phyloP scores from a whole-genome alignment of 2,329 filamentous ascomycete species.

The Ceratocystis eucalypticola region DNA sequence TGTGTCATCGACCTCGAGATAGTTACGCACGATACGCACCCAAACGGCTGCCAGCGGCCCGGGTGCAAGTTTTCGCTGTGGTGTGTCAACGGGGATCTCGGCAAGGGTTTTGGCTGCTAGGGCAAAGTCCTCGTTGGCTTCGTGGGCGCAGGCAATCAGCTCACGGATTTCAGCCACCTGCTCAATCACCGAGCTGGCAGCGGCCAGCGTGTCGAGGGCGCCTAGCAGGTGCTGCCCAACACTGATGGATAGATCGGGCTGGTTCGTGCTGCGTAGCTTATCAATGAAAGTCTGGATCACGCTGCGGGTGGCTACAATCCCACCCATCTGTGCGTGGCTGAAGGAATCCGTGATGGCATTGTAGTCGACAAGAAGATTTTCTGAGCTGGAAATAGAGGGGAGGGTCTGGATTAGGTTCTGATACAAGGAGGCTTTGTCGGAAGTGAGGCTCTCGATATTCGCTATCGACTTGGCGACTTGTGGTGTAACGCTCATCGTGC shows the following conservation, averaged over 20 bases:
- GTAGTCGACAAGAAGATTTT: slow-evolving; percentile 40
- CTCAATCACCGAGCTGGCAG: slow-evolving; percentile 57
- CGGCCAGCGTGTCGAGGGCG: slow-evolving; percentile 42
- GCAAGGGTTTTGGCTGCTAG: slow-evolving; percentile 65
- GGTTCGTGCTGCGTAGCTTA: slow-evolving; percentile 46
- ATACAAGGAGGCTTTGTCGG: slow-evolving; percentile 35
- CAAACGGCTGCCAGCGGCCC: slow-evolving; percentile 73
- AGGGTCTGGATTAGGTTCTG: slow-evolving; percentile 34
- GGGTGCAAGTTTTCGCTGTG: slow-evolving; percentile 70
- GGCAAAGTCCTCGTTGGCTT: slow-evolving; percentile 64
- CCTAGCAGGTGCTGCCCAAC: slow-evolving; percentile 62
- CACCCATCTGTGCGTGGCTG: slow-evolving; percentile 49
- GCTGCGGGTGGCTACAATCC: slow-evolving; percentile 61
- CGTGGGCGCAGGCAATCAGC: slow-evolving; percentile 70
- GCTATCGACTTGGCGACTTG: slow-evolving; percentile 34
- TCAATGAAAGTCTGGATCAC: slow-evolving; percentile 53
- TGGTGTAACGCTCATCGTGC: slow-evolving; percentile 28
- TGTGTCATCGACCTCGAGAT: slow-evolving; percentile 86
- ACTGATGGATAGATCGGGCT: slow-evolving; percentile 55
- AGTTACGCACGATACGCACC: slow-evolving; percentile 89
- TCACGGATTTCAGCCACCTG: slow-evolving; percentile 69
- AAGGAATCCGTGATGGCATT: slow-evolving; percentile 54
- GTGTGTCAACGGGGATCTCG: slow-evolving; percentile 76
- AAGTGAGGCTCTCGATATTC: slow-evolving; percentile 27
- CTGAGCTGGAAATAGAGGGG: slow-evolving; percentile 28